phyloP scores from a whole-genome alignment of 345 rosid species.

The Pelargonium nanum region DNA sequence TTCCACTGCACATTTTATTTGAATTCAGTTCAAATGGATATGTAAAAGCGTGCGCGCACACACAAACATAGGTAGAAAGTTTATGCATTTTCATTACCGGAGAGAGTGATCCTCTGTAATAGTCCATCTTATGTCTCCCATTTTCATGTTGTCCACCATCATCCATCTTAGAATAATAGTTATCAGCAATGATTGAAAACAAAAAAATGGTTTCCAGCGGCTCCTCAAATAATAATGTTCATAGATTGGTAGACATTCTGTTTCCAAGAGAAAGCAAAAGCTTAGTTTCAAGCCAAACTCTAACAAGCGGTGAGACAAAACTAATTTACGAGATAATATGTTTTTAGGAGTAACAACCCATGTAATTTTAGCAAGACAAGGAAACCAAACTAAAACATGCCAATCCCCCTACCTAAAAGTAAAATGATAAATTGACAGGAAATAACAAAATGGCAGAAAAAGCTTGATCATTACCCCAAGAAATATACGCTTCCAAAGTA shows the following conservation, averaged over 20 bases:
- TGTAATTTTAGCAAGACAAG: not conserved
- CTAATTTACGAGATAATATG: not conserved
- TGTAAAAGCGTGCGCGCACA: slow-evolving; percentile 7
- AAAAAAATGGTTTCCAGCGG: not conserved
- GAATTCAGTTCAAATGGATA: slow-evolving; percentile 15
- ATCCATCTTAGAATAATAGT: slow-evolving; percentile 35
- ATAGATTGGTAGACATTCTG: not conserved
- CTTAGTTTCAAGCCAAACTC: not conserved
- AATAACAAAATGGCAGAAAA: no score
- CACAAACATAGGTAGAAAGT: not conserved
- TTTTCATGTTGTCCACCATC: slow-evolving; percentile 47
- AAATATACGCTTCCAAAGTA: no score
- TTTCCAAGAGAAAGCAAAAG: not conserved
- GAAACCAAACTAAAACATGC: not conserved
- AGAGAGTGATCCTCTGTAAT: slow-evolving; percentile 40
- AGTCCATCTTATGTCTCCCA: slow-evolving; percentile 48
- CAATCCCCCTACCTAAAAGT: not conserved
- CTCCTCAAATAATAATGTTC: no score
- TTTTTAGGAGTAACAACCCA: not conserved
- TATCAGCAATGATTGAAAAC: not conserved
- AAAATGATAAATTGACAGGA: no score
- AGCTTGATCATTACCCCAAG: not conserved
- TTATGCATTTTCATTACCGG: slow-evolving; percentile 31
- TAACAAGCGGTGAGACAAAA: not conserved
- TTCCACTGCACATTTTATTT: slow-evolving; percentile 46